Percentiles rank a stretch among this genome's conserved stretches.
These are phyloP conservation scores for Capsicum chinense DNA, from an alignment of 257 asterid genomes.

Conservation along the genomic window DNA sequence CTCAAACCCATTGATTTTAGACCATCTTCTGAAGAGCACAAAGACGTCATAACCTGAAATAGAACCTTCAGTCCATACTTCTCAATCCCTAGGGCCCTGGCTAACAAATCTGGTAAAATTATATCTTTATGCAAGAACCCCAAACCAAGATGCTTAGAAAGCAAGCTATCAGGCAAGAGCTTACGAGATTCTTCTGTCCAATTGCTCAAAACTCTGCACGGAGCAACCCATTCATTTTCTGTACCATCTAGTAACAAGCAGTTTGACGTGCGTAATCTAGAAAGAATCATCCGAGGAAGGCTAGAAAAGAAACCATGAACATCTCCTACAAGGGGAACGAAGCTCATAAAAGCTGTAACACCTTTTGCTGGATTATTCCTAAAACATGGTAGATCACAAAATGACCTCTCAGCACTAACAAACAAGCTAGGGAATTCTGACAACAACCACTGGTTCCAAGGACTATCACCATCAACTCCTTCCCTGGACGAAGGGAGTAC, in stretches of 20 bases:
- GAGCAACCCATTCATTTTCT: constrained; percentile 74
- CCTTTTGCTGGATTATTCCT: constrained; percentile 67
- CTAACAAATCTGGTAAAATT: constrained; percentile 75
- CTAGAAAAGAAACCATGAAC: constrained; percentile 88
- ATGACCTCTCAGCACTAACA: constrained; percentile 71
- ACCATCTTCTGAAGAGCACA: constrained; percentile 61
- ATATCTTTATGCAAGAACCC: constrained; percentile 81
- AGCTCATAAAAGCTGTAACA: constrained; percentile 77
- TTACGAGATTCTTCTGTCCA: constrained; percentile 79
- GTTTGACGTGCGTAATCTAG: constrained; percentile 76
- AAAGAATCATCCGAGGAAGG: constrained; percentile 78
- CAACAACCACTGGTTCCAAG: constrained; percentile 96
- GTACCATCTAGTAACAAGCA: constrained; percentile 77
- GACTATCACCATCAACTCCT: constrained; percentile 92
- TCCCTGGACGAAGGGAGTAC: constrained; percentile 96
- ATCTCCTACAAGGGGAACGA: constrained; percentile 83
- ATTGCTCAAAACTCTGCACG: constrained; percentile 84
- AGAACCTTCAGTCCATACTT: constrained; percentile 81
- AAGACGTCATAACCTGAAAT: constrained; percentile 58
- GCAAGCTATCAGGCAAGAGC: constrained; percentile 70
- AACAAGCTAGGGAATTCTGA: constrained; percentile 86
- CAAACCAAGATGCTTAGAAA: constrained; percentile 81
- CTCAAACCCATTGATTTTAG: constrained; percentile 68
- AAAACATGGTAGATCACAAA: constrained; percentile 88
- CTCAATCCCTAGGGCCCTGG: constrained; percentile 81